A percentile compares a stretch with the other conserved stretches of the same genome.
phyloP scores from a whole-genome alignment of 2,329 filamentous ascomycete genomes.

The Alternaria panax region DNA sequence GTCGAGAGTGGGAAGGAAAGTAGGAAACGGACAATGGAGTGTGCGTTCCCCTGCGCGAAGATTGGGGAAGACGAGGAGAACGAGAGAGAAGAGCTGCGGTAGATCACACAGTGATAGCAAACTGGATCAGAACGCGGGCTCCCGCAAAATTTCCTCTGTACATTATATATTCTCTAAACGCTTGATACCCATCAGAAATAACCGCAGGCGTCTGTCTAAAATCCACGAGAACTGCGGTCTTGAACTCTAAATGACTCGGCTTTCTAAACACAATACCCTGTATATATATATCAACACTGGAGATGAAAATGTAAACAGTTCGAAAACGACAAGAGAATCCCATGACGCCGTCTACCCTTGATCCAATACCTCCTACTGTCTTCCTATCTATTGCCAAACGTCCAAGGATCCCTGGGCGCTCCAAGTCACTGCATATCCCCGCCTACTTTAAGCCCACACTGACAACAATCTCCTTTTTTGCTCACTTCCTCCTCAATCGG shows the following conservation, averaged over 20 bases:
- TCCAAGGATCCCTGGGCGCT: constrained; percentile 27
- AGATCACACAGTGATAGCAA: neutral
- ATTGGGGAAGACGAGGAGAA: constrained; percentile 11
- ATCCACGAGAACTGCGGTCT: too few species aligned
- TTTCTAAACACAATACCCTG: neutral
- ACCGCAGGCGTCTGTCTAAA: neutral
- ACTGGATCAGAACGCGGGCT: neutral
- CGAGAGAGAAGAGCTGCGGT: constrained; percentile 15
- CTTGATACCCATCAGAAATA: neutral
- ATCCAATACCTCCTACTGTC: neutral
- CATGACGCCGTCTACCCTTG: neutral
- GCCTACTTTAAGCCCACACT: constrained; percentile 23
- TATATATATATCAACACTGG: too few species aligned
- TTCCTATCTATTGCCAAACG: constrained; percentile 28
- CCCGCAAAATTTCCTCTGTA: neutral
- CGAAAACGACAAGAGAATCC: too few species aligned
- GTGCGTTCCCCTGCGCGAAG: constrained; percentile 20
- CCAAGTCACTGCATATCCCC: constrained; percentile 24
- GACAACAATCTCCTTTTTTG: constrained; percentile 38
- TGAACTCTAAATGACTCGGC: neutral
- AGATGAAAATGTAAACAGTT: neutral
- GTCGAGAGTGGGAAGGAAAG: constrained; percentile 4
- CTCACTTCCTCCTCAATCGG: constrained; percentile 28
- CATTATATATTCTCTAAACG: neutral
- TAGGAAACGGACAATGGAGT: constrained; percentile 22